Evolutionary conservation across 306 rosid genomes (phyloP).

Genomic region (Psophocarpus tetragonolobus): DNA sequence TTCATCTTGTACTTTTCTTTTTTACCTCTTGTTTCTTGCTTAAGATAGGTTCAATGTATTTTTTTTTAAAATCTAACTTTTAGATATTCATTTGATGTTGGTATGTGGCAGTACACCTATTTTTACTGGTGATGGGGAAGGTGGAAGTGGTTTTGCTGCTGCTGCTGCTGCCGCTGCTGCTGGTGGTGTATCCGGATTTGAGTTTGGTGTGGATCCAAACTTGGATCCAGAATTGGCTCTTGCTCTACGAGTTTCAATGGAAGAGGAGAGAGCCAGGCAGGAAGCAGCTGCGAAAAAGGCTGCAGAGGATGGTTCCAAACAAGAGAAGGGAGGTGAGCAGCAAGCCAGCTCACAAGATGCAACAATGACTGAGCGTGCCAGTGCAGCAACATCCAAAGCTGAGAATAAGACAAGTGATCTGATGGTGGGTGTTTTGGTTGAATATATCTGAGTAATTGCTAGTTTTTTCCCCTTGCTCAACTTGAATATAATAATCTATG

Average conservation of each 20-base stretch:
- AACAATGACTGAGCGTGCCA: conserved; percentile 76
- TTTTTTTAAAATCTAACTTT: background rate
- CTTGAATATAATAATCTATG: conserved; percentile 5
- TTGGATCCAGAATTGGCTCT: conserved; percentile 98
- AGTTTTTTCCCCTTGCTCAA: background rate
- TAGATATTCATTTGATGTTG: conserved; percentile 5
- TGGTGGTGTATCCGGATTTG: conserved; percentile 89
- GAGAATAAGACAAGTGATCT: conserved; percentile 74
- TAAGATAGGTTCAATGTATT: background rate
- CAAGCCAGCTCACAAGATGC: conserved; percentile 86
- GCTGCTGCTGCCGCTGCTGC: conserved; percentile 96
- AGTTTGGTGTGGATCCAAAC: conserved; percentile 99
- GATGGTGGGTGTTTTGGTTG: conserved; percentile 43
- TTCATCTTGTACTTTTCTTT: conserved; percentile 7
- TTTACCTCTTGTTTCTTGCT: background rate
- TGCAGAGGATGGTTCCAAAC: conserved; percentile 77
- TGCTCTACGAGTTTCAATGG: conserved; percentile 99
- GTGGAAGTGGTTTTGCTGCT: conserved; percentile 94
- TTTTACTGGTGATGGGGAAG: conserved; percentile 97
- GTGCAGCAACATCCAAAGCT: conserved; percentile 62
- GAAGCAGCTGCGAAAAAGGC: conserved; percentile 99
- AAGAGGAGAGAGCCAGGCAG: conserved; percentile 98
- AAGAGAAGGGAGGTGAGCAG: conserved; percentile 78
- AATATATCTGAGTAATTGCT: background rate
- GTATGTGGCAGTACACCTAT: conserved; percentile 75